A percentile compares a stretch with the other conserved stretches of the same genome.
phyloP scores from a whole-genome alignment of 2,329 filamentous ascomycete genomes.

The Hysterium pulicare region DNA sequence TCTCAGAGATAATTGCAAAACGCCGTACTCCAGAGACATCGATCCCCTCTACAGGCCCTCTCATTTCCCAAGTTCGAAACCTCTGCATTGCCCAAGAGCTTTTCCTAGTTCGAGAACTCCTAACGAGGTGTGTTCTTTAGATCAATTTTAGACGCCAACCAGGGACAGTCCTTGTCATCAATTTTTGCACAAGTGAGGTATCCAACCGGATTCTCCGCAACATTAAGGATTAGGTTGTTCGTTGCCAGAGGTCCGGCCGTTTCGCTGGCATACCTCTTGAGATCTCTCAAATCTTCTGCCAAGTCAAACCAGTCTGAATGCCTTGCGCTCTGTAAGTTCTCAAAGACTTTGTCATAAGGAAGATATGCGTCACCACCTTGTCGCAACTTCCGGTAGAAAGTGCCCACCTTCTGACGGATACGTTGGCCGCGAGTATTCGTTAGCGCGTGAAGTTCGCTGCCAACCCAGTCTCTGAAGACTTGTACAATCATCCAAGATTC shows the following conservation, averaged over 20 bases:
- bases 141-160: too few species aligned
- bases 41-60: too few species aligned
- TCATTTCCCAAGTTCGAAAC: too few species aligned
- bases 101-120: too few species aligned
- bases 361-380: conserved; percentile 28
- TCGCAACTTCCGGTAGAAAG: conserved; percentile 25
- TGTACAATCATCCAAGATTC: conserved; percentile 28
- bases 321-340: conserved; percentile 9
- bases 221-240: conserved; percentile 26
- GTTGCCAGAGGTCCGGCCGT: conserved; percentile 14
- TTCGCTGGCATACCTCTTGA: conserved; percentile 24
- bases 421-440: conserved; percentile 3
- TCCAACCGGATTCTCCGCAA: conserved; percentile 22
- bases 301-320: conserved; percentile 15
- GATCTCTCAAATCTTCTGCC: conserved; percentile 17
- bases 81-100: too few species aligned
- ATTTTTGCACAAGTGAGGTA: conserved; percentile 37
- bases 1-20: too few species aligned
- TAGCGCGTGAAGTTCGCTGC: conserved; percentile 10
- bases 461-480: conserved; percentile 30
- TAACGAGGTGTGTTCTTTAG: too few species aligned
- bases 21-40: too few species aligned
- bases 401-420: conserved; percentile 14
- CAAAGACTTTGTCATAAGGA: conserved; percentile 18
- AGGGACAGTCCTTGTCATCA: conserved; percentile 12